phyloP scores from a whole-genome alignment of 2,329 filamentous ascomycete species.

The Paraphoma chrysanthemicola region DNA sequence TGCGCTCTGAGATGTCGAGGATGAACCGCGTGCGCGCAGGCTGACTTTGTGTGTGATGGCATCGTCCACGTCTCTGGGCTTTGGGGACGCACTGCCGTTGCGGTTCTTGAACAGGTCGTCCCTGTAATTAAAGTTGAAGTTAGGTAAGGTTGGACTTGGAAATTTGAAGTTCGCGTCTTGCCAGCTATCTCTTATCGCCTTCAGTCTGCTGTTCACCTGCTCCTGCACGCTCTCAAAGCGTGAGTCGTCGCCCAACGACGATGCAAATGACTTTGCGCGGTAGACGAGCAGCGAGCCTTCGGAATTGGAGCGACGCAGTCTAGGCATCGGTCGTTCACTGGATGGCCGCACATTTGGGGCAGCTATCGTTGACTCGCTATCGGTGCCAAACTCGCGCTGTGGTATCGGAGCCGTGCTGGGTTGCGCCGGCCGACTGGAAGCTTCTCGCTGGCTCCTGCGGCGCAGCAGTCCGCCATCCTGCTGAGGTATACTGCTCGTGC shows the following conservation, averaged over 20 bases:
- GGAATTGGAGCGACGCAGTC: conserved; percentile 69
- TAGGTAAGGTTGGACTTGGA: conserved; percentile 61
- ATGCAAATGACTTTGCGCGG: conserved; percentile 76
- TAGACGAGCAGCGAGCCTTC: conserved; percentile 79
- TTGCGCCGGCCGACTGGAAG: conserved; percentile 17
- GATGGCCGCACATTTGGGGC: conserved; percentile 10
- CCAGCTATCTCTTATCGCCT: conserved; percentile 87
- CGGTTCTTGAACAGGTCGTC: conserved; percentile 36
- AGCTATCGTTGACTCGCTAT: conserved; percentile 24
- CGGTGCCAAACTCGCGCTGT: conserved; percentile 24
- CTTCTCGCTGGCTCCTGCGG: conserved; percentile 7
- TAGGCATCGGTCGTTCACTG: conserved; percentile 25
- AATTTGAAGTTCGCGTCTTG: conserved; percentile 80
- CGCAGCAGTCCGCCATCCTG: conserved; percentile 26
- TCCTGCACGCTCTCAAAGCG: conserved; percentile 81
- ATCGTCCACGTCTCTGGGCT: conserved; percentile 18
- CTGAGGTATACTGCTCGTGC: conserved; percentile 20
- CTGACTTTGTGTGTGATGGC: conserved; percentile 18
- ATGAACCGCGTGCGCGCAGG: conserved; percentile 25
- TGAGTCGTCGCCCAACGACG: conserved; percentile 83
- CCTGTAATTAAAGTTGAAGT: conserved; percentile 50
- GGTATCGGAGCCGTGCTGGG: conserved; percentile 19
- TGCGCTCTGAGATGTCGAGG: conserved; percentile 13
- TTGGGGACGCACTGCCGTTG: conserved; percentile 18
- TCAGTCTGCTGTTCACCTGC: conserved; percentile 86